Percentiles rank a stretch among this genome's conserved stretches.
Conservation (phyloP, 1,284 basidiomycete species). For the Wolfiporia cocos region DNA sequence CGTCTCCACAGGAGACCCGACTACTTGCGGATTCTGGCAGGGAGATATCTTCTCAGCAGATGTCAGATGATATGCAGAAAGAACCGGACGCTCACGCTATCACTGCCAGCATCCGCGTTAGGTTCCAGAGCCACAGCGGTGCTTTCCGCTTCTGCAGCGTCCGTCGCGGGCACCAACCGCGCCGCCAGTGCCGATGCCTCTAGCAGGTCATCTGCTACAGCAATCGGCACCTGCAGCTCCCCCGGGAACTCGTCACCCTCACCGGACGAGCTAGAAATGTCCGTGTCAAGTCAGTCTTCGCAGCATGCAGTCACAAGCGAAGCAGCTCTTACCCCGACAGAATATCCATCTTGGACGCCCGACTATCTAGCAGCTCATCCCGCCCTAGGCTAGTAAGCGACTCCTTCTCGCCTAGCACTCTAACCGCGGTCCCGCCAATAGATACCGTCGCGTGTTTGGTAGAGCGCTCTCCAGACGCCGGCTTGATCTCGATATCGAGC, state of each 20-base stretch:
- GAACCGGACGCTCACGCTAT: constrained; percentile 16
- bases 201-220: constrained; percentile 52
- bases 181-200: constrained; percentile 29
- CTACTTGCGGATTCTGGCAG: constrained; percentile 10
- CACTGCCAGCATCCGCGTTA: constrained; percentile 19
- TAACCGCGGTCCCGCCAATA: constrained; percentile 50
- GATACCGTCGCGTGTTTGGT: constrained; percentile 30
- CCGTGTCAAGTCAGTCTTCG: constrained; percentile 7
- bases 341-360: constrained; percentile 53
- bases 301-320: constrained; percentile 4
- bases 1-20: constrained; percentile 13
- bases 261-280: constrained; percentile 27
- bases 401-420: constrained; percentile 71
- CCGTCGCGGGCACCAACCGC: constrained; percentile 21
- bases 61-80: constrained; percentile 5
- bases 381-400: constrained; percentile 59
- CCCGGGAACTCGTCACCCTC: constrained; percentile 52
- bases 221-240: constrained; percentile 57
- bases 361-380: constrained; percentile 68
- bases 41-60: constrained; percentile 5
- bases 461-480: constrained; percentile 21
- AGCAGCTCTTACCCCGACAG: constrained; percentile 49
- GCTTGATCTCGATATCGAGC: constrained; percentile 53
- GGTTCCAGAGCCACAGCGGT: constrained; percentile 19
- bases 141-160: constrained; percentile 27